Base-by-base conservation (phyloP, 2,329 filamentous ascomycete genomes). In the Metarhizium guizhouense region DNA sequence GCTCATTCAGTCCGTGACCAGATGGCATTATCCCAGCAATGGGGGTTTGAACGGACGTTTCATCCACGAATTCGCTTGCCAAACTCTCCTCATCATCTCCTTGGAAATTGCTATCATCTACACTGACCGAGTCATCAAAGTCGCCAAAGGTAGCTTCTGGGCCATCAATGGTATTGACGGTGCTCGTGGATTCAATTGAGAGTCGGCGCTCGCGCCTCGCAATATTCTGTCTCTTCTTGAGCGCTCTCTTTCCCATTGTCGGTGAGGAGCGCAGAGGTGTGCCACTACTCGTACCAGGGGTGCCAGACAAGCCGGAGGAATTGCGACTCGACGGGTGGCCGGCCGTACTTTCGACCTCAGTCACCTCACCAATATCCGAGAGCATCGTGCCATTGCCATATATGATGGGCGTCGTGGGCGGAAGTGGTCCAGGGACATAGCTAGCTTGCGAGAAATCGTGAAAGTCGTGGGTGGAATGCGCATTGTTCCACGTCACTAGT, bases 371-470 rank as follows among this genome's bases (percentile, higher is more conserved):
- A 68, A 86, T 86, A 65, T 86, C 83, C 5, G 83, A 86, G 48
- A 86, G 68, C 83, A 86, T 86, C 47, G 83, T 86, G 48, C 83
- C 83, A 62, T 86, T 86, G 53, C 83, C 83, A 61, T 86, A 86
- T 59, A 86, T 85, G 58, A 86, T 86, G 7, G 83, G 83, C 0
- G 83, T 86, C 1, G 76, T 77, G 36, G 80, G 79, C 14, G 77
- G 74, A 34, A 79, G 68, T 6, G 78, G 72, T 0, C 74, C 73
- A 7, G 74, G 65, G 45, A 70, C 65, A 61, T 75, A 76, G 54
- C 66, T 63, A 55, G 69, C 65, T 57, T 70, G 69, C 16, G 68
- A 65, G 58, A 72, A 66, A 58, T 76, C 67, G 57, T 78, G 74
- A 56, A 80, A 77, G 57, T 67, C 59, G 38, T 65, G 58, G 48